These are phyloP conservation scores for Talaromyces proteolyticus DNA, from an alignment of 495 filamentous ascomycete genomes.

Conservation along the genomic window DNA sequence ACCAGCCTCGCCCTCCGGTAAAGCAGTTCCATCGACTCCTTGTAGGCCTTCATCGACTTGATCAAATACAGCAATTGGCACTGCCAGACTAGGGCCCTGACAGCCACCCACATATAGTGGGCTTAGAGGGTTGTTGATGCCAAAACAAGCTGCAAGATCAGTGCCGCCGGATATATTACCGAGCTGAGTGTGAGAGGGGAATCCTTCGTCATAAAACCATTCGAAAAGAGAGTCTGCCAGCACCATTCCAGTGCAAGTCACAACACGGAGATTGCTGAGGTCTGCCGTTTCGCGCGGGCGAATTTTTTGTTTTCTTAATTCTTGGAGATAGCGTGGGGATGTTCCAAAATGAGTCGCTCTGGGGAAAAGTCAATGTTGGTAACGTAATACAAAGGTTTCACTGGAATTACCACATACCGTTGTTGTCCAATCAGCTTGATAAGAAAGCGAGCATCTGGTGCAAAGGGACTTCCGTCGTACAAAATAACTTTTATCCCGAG, in stretches of 20 bases:
- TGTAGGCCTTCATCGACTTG: constrained; percentile 43
- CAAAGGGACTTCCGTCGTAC: constrained; percentile 75
- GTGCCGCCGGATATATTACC: constrained; percentile 74
- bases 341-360: constrained; percentile 56
- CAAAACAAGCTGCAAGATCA: constrained; percentile 71
- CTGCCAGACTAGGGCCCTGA: constrained; percentile 56
- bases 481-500: constrained; percentile 53
- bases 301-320: constrained; percentile 54
- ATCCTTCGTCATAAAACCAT: constrained; percentile 80
- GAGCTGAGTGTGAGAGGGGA: constrained; percentile 57
- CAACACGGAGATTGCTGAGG: constrained; percentile 48
- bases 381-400: background rate
- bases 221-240: constrained; percentile 65
- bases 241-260: constrained; percentile 74
- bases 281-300: constrained; percentile 55
- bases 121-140: constrained; percentile 58
- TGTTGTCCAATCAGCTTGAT: constrained; percentile 53
- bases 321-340: constrained; percentile 68
- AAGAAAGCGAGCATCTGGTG: constrained; percentile 55
- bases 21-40: constrained; percentile 44
- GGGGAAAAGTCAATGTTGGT: constrained; percentile 6
- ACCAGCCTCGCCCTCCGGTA: constrained; percentile 58
- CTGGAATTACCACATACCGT: constrained; percentile 29
- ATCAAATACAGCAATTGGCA: constrained; percentile 63
- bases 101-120: constrained; percentile 70